Percentiles rank a stretch among this genome's conserved stretches.
phyloP scores from a whole-genome alignment of 179 eudicot genomes.

The Gypsophila paniculata region DNA sequence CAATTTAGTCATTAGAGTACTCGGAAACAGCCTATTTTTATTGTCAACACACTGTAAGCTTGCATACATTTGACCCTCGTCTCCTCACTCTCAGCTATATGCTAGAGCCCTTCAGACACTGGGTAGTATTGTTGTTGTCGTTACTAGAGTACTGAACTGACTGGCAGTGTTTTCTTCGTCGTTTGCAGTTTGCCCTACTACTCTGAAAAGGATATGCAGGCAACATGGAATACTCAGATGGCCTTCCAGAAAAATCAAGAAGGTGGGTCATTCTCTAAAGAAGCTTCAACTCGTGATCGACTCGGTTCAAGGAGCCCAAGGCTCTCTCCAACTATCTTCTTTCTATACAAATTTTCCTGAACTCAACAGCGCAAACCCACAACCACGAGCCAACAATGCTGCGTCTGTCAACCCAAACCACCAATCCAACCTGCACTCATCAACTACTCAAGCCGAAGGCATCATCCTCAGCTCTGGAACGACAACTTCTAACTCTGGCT shows the following conservation, averaged over 20 bases:
- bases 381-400: slow-evolving; percentile 24
- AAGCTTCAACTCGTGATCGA: slow-evolving; percentile 85
- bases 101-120: too few relatives aligned
- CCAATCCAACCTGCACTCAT: slow-evolving; percentile 31
- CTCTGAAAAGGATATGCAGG: slow-evolving; percentile 90
- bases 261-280: slow-evolving; percentile 81
- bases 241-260: slow-evolving; percentile 97
- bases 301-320: slow-evolving; percentile 81
- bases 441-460: slow-evolving; percentile 35
- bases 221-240: slow-evolving; percentile 87
- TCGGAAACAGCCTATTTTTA: too few relatives aligned
- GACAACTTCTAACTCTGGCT: slow-evolving; percentile 47
- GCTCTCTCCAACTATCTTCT: slow-evolving; percentile 68
- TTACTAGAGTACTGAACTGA: neutral
- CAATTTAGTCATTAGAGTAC: too few relatives aligned
- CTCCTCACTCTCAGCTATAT: too few relatives aligned
- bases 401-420: slow-evolving; percentile 33
- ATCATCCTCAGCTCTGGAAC: slow-evolving; percentile 40
- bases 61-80: too few relatives aligned
- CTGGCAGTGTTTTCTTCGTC: neutral
- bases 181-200: slow-evolving; percentile 86
- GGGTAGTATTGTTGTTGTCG: too few relatives aligned
- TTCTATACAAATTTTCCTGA: slow-evolving; percentile 78
- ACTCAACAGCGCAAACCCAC: slow-evolving; percentile 39
- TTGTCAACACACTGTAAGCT: too few relatives aligned